phyloP scores from a whole-genome alignment of 768 basidiomycete species.

The Tricholoma sp. region DNA sequence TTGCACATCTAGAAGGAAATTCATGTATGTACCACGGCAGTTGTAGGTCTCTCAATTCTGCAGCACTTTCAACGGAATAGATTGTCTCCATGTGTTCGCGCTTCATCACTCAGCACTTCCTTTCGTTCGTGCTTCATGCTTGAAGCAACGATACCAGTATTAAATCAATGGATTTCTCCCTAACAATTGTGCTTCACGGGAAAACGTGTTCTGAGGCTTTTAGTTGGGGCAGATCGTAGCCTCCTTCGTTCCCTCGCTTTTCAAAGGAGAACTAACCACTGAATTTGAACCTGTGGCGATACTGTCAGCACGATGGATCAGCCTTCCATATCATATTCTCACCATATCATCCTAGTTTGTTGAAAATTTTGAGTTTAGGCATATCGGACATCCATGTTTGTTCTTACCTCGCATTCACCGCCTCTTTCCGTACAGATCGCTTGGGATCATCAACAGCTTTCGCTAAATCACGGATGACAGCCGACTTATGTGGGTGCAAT shows the following conservation, averaged over 20 bases:
- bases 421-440: conserved; percentile 76
- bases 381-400: neutral
- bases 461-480: conserved; percentile 69
- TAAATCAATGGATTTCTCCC: too few species aligned
- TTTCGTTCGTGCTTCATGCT: neutral
- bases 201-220: too few species aligned
- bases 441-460: conserved; percentile 87
- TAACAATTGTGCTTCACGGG: too few species aligned
- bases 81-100: neutral
- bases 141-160: too few species aligned
- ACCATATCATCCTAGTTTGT: conserved; percentile 44
- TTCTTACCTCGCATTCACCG: conserved; percentile 68
- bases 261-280: neutral
- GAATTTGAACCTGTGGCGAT: neutral
- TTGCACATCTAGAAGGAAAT: neutral
- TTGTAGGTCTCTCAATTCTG: neutral
- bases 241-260: too few species aligned
- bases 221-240: too few species aligned
- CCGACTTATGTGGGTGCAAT: conserved; percentile 74
- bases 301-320: neutral
- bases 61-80: neutral
- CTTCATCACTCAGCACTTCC: neutral
- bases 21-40: neutral
- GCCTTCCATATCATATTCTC: conserved; percentile 8
- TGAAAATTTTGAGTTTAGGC: neutral